Evolutionary conservation across 805 yeast species (phyloP), one percentile per base, ranked within the genome.

Genomic region (Spathaspora passalidarum): DNA sequence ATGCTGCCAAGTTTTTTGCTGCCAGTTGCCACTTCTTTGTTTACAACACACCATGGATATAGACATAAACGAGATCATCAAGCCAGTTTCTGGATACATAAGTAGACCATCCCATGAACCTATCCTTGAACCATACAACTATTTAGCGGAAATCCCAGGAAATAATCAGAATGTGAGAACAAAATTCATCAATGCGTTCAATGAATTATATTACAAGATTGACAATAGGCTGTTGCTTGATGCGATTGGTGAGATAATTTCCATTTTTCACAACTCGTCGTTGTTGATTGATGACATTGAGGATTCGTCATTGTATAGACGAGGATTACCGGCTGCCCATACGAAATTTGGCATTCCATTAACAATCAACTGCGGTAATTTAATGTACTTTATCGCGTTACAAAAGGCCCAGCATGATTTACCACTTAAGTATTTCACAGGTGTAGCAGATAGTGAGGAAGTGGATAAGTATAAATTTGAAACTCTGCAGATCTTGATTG

Each of bases 271-370:
- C 46, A 65, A 65, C 25, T 59, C 68, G 9, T 63, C 69, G 3
- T 57, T 68, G 21, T 56, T 67, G 9, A 80, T 91, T 34, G 98
- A 91, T 62, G 98, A 91, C 57, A 86, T 91, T 21, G 98, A 91
- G 59, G 98, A 91, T 61, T 71, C 65, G 35, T 85, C 96, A 0
- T 66, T 64, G 17, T 66, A 81, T 38, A 72, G 98, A 52, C 63
- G 98, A 35, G 97, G 97, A 1, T 63, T 70, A 29, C 89, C 90
- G 1, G 82, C 88, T 4, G 87, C 96, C 0, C 97, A 91, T 61
- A 63, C 78, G 42, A 73, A 84, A 14, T 91, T 68, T 60, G 98
- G 98, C 0, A 62, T 75, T 0, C 89, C 96, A 0, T 79, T 80
- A 56, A 86, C 96, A 2, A 80, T 92, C 45, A 91, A 91, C 58